Percentiles rank a stretch among this genome's conserved stretches.
Conservation (phyloP, 176 grass and related monocot genomes). For the Ananas comosus region DNA sequence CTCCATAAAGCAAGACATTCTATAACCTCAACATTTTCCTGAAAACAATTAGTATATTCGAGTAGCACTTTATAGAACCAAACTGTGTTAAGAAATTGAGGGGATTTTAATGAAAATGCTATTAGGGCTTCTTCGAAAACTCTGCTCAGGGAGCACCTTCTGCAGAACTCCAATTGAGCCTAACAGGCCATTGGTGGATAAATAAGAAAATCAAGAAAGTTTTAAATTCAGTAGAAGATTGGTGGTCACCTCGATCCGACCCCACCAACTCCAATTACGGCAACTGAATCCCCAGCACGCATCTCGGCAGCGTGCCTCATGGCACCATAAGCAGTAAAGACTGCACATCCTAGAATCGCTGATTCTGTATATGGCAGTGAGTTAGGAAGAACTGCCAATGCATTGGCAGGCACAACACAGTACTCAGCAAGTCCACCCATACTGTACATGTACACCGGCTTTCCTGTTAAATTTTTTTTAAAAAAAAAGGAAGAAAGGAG, state of each 20-base stretch:
- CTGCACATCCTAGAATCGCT: slow-evolving; percentile 87
- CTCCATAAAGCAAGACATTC: no score
- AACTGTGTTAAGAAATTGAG: slow-evolving; percentile 1
- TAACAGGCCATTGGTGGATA: not conserved
- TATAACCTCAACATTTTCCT: no score
- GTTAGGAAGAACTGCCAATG: slow-evolving; percentile 59
- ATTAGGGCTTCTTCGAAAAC: slow-evolving; percentile 14
- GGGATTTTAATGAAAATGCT: not conserved
- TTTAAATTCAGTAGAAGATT: not conserved
- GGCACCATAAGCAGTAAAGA: slow-evolving; percentile 94
- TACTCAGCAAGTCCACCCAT: slow-evolving; percentile 97
- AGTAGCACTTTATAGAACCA: no score
- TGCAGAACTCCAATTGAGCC: not conserved
- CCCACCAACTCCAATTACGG: slow-evolving; percentile 95
- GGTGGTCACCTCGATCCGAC: slow-evolving; percentile 74
- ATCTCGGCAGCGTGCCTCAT: slow-evolving; percentile 92
- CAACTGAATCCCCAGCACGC: slow-evolving; percentile 80
- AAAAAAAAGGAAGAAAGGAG: no score
- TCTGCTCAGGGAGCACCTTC: not conserved
- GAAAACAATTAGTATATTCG: no score
- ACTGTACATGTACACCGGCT: slow-evolving; percentile 95
- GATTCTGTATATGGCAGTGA: slow-evolving; percentile 84
- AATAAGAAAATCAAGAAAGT: not conserved
- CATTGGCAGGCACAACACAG: slow-evolving; percentile 88
- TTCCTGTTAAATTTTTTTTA: slow-evolving; percentile 29